phyloP scores from a whole-genome alignment of 1,139 yeast species.

The Hemisphaericaspora xylofermentans region DNA sequence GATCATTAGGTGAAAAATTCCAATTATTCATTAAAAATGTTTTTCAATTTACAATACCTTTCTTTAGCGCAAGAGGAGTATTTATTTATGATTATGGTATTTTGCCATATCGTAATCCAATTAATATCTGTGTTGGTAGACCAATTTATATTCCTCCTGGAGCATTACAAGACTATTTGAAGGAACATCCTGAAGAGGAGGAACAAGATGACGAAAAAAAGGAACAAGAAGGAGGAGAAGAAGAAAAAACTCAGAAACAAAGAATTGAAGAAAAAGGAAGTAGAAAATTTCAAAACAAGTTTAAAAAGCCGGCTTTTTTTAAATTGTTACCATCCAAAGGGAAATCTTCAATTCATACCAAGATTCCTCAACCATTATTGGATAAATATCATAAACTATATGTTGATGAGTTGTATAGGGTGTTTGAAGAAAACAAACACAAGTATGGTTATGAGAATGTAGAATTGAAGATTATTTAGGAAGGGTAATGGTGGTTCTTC shows the following conservation, averaged over 20 bases:
- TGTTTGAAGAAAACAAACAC: conserved; percentile 70
- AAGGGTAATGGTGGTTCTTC: too few species aligned
- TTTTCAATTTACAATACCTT: conserved; percentile 83
- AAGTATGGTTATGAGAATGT: conserved; percentile 54
- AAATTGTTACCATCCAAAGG: conserved; percentile 17
- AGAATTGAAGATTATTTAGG: conserved; percentile 47
- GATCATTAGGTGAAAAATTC: conserved; percentile 52
- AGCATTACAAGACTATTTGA: conserved; percentile 31
- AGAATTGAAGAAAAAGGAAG: neutral
- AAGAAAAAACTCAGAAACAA: neutral
- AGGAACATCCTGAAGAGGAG: conserved; percentile 28
- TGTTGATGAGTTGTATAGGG: conserved; percentile 60
- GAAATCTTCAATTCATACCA: conserved; percentile 20
- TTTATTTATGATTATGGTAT: conserved; percentile 92
- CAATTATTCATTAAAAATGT: conserved; percentile 72
- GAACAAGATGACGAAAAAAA: conserved; percentile 11
- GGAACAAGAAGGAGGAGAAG: neutral
- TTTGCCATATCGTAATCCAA: conserved; percentile 80
- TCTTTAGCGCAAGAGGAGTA: conserved; percentile 89
- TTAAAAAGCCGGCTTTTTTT: conserved; percentile 18
- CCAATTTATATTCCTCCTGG: conserved; percentile 70
- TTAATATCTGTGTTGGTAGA: conserved; percentile 75
- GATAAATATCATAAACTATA: conserved; percentile 74
- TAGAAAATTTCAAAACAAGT: conserved; percentile 3
- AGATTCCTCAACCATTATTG: conserved; percentile 46